phyloP scores from a whole-genome alignment of 164 flowering plant species.

The Chloranthus sessilifolius region DNA sequence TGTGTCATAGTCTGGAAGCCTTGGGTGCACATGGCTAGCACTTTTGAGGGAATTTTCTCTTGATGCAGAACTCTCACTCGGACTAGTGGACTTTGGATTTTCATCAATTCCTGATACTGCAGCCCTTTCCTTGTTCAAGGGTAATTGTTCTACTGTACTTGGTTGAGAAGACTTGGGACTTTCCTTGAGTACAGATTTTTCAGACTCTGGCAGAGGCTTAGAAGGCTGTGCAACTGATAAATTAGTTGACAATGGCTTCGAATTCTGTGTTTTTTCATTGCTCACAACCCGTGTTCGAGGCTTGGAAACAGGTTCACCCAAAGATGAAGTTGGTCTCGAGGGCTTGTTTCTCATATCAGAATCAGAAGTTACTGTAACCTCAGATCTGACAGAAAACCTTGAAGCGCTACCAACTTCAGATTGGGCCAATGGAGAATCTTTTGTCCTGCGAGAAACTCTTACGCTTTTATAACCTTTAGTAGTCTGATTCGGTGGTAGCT shows the following conservation, averaged over 20 bases:
- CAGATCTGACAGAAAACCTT: constrained; percentile 12
- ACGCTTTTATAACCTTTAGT: constrained; percentile 17
- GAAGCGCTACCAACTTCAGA: constrained; percentile 13
- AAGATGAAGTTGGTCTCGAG: constrained; percentile 16
- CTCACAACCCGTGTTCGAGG: constrained; percentile 8
- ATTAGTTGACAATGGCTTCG: constrained; percentile 10
- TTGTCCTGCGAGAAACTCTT: constrained; percentile 54
- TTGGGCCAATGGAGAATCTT: constrained; percentile 25
- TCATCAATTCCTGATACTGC: constrained; percentile 2
- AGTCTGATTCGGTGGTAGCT: constrained; percentile 18
- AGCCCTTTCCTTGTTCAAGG: constrained; percentile 4
- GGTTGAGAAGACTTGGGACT: constrained; percentile 3
- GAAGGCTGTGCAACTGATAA: constrained; percentile 14
- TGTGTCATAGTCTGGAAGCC: constrained; percentile 84
- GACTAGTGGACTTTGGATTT: constrained; percentile 15
- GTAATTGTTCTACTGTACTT: constrained; percentile 6
- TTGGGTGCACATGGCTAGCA: constrained; percentile 91
- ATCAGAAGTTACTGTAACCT: constrained; percentile 18
- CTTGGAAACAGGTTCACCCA: constrained; percentile 16
- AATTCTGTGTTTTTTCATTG: constrained; percentile 10
- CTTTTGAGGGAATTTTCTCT: constrained; percentile 33
- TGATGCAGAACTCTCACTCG: constrained; percentile 16
- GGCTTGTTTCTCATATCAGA: constrained; percentile 18
- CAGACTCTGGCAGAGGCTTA: constrained; percentile 1
- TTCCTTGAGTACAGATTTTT: constrained; percentile 3